phyloP scores from a whole-genome alignment of 2,329 filamentous ascomycete genomes.

The Fusarium mexicanum region DNA sequence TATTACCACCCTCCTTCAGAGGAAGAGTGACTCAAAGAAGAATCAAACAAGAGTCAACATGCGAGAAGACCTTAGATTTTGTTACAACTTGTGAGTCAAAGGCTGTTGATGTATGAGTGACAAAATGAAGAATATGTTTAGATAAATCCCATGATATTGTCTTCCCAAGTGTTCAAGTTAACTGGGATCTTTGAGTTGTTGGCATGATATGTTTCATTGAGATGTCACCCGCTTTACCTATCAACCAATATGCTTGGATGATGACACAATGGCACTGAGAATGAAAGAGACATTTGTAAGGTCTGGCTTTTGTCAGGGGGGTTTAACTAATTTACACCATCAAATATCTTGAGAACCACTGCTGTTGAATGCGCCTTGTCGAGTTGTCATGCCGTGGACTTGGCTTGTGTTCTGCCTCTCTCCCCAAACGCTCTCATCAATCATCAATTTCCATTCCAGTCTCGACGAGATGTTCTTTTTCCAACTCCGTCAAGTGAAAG shows the following conservation, averaged over 20 bases:
- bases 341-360: neutral
- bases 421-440: accelerated
- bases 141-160: neutral
- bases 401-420: neutral
- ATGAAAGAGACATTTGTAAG: accelerated
- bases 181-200: too few species aligned
- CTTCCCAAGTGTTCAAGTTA: too few species aligned
- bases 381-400: accelerated
- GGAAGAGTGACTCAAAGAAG: neutral
- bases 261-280: too few species aligned
- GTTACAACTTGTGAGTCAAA: neutral
- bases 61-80: too few species aligned
- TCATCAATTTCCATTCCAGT: neutral
- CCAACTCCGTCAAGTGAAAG: neutral
- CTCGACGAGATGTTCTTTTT: neutral
- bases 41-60: too few species aligned
- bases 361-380: accelerated
- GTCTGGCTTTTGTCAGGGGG: accelerated
- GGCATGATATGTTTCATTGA: too few species aligned
- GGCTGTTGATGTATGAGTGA: accelerated
- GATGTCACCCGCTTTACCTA: too few species aligned
- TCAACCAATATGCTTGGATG: too few species aligned
- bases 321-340: neutral
- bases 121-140: accelerated
- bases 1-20: neutral